These are phyloP conservation scores for Inosperma sp. DNA, from an alignment of 768 basidiomycete species.

Conservation along the genomic window DNA sequence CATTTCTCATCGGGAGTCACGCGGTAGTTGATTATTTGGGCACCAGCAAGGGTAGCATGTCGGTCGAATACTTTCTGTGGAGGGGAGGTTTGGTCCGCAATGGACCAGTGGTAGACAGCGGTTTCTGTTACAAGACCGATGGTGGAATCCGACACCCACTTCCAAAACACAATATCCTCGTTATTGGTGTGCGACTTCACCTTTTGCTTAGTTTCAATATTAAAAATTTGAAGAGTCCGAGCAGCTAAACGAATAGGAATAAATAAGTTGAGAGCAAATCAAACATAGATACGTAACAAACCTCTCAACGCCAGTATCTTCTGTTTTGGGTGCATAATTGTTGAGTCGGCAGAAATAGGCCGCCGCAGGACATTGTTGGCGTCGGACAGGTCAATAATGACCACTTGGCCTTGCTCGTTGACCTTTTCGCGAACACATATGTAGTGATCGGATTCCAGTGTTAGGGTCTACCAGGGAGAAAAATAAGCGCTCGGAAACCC, in stretches of 20 bases:
- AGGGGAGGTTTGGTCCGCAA: slow-evolving; percentile 66
- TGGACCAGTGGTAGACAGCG: slow-evolving; percentile 86
- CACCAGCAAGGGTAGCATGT: slow-evolving; percentile 87
- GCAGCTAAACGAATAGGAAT: slow-evolving; percentile 59
- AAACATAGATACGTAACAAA: slow-evolving; percentile 29
- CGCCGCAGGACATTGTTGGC: slow-evolving; percentile 95
- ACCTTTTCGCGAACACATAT: slow-evolving; percentile 97
- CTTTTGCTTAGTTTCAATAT: slow-evolving; percentile 96
- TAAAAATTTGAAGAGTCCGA: slow-evolving; percentile 95
- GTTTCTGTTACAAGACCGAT: slow-evolving; percentile 95
- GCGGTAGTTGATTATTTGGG: slow-evolving; percentile 99
- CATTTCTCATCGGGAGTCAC: slow-evolving; percentile 91
- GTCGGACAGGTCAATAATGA: slow-evolving; percentile 96
- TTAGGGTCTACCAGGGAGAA: slow-evolving; percentile 63
- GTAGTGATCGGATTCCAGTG: slow-evolving; percentile 96
- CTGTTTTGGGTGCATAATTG: slow-evolving; percentile 96
- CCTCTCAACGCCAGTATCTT: slow-evolving; percentile 97
- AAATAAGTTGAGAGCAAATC: slow-evolving; percentile 7
- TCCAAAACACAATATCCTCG: slow-evolving; percentile 98
- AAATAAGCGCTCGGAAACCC: not conserved
- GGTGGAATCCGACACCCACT: slow-evolving; percentile 89
- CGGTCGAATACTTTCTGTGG: slow-evolving; percentile 96
- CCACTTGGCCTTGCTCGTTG: slow-evolving; percentile 94
- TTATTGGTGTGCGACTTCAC: slow-evolving; percentile 92
- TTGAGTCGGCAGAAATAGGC: slow-evolving; percentile 97